Conservation (phyloP, 2,329 filamentous ascomycete genomes). For the Bipolaris oryzae region DNA sequence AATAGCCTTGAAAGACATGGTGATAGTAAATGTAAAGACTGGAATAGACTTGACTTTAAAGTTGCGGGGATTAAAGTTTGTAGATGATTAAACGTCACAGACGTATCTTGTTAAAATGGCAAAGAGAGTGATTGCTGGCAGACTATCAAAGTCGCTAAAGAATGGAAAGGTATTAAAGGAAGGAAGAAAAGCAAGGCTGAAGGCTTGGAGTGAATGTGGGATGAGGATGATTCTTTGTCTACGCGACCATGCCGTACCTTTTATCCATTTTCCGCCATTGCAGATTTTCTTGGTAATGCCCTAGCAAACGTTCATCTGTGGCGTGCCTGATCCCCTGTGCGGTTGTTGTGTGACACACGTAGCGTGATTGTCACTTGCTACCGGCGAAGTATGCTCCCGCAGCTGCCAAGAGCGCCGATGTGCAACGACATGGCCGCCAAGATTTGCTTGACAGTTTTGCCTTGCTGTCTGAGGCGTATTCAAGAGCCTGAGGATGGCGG, state of each 20-base stretch:
- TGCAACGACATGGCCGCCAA: conserved; percentile 36
- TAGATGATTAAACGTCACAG: conserved; percentile 41
- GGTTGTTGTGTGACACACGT: conserved; percentile 22
- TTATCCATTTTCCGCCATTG: conserved; percentile 26
- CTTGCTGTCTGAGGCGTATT: conserved; percentile 23
- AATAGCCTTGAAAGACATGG: conserved; percentile 40
- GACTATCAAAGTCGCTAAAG: conserved; percentile 47
- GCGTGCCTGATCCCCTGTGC: conserved; percentile 15
- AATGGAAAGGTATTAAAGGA: conserved; percentile 30
- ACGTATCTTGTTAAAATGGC: conserved; percentile 25
- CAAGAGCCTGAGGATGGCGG: conserved; percentile 28
- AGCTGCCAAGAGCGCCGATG: conserved; percentile 33
- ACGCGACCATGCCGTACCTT: conserved; percentile 31
- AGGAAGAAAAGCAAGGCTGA: conserved; percentile 24
- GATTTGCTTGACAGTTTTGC: conserved; percentile 31
- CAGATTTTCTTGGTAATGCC: not conserved
- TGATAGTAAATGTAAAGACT: conserved; percentile 14
- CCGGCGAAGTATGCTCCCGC: conserved; percentile 27
- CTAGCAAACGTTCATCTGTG: not conserved
- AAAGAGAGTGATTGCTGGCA: conserved; percentile 32
- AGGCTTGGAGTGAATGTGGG: conserved; percentile 26
- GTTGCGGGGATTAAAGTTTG: conserved; percentile 31
- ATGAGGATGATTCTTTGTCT: conserved; percentile 18
- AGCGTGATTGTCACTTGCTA: conserved; percentile 14
- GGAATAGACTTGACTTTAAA: conserved; percentile 29